Conservation (phyloP, 2,329 filamentous ascomycete genomes). For the Trichoderma sp. region DNA sequence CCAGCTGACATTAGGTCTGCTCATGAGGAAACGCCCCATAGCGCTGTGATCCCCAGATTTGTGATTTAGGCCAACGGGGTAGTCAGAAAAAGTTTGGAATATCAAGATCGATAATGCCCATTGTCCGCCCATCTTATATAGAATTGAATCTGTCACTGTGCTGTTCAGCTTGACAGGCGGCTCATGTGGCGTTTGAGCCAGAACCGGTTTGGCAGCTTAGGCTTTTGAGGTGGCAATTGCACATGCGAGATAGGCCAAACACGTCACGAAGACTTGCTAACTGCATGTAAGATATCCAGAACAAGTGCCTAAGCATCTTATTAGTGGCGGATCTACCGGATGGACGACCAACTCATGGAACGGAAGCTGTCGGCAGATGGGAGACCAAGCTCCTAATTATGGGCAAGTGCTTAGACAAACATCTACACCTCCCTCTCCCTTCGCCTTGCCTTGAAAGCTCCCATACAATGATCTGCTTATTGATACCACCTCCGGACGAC, state of each 20-base stretch:
- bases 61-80: background rate
- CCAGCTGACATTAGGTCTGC: too few relatives aligned
- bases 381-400: background rate
- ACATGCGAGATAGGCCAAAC: background rate
- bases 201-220: constrained; percentile 3
- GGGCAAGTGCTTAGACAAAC: background rate
- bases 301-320: background rate
- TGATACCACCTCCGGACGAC: background rate
- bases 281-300: background rate
- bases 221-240: constrained; percentile 17
- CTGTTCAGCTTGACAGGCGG: background rate
- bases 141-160: background rate
- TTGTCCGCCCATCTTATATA: too few relatives aligned
- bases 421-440: background rate
- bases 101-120: too few relatives aligned
- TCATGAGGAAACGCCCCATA: background rate
- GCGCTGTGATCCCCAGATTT: background rate
- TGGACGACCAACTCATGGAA: background rate
- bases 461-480: background rate
- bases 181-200: constrained; percentile 17
- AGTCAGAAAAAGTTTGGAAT: too few relatives aligned
- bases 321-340: constrained; percentile 25
- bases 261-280: background rate
- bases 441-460: background rate
- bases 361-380: constrained; percentile 2